These are phyloP conservation scores for Oidiodendron maius DNA, from an alignment of 495 filamentous ascomycete species.

Conservation along the genomic window DNA sequence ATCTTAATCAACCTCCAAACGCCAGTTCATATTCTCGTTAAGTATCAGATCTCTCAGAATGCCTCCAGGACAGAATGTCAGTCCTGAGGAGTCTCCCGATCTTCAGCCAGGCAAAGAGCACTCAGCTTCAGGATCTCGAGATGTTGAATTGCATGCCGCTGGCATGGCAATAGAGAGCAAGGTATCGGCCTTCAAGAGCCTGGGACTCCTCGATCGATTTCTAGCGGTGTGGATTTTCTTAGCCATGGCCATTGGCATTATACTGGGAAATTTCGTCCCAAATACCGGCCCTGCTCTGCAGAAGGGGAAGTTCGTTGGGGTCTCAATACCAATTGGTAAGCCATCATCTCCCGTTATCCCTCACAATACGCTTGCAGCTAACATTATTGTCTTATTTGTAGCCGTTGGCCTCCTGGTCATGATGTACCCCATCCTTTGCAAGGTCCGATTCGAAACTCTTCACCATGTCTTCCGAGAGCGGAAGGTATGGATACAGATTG, in stretches of 20 bases:
- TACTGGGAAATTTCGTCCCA: conserved; percentile 74
- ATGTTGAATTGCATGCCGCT: too few relatives aligned
- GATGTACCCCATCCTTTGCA: conserved; percentile 80
- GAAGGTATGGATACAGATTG: conserved; percentile 73
- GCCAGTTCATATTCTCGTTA: too few relatives aligned
- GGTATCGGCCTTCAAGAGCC: too few relatives aligned
- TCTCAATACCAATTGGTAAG: conserved; percentile 73
- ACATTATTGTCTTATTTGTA: conserved; percentile 18
- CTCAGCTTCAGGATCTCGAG: too few relatives aligned
- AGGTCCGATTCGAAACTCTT: conserved; percentile 75
- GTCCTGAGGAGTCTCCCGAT: too few relatives aligned
- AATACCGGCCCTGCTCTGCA: conserved; percentile 56
- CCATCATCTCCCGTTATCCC: not conserved
- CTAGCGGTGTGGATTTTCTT: conserved; percentile 83
- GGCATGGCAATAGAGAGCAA: too few relatives aligned
- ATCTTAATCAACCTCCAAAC: too few relatives aligned
- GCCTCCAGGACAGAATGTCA: too few relatives aligned
- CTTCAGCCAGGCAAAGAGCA: too few relatives aligned
- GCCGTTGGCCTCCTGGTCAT: conserved; percentile 62
- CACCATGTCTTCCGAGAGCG: conserved; percentile 59
- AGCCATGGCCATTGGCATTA: conserved; percentile 73
- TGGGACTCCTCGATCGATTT: conserved; percentile 69
- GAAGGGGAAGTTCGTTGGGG: conserved; percentile 64
- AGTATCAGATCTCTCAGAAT: too few relatives aligned
- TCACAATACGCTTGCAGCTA: not conserved